Conservation (phyloP, 768 basidiomycete species). For the Collybia sordida region DNA sequence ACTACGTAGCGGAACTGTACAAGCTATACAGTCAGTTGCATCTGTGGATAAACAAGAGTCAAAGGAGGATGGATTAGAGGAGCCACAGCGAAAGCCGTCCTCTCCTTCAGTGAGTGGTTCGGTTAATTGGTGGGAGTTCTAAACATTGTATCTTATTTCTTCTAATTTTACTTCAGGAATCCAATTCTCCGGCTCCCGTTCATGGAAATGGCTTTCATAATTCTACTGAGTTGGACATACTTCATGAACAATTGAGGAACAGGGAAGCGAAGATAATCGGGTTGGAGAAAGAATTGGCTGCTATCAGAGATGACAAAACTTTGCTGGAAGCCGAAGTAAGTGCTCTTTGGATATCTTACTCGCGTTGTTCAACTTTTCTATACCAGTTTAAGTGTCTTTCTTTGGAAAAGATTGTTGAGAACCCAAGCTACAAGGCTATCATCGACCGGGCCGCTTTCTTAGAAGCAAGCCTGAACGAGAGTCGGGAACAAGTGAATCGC, state of each 20-base stretch:
- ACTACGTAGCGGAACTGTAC: conserved; percentile 52
- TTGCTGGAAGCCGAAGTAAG: conserved; percentile 46
- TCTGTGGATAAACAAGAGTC: conserved; percentile 23
- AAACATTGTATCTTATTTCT: conserved; percentile 39
- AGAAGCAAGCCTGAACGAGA: conserved; percentile 40
- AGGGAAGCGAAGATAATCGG: conserved; percentile 47
- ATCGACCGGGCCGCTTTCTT: conserved; percentile 51
- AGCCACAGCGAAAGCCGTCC: conserved; percentile 50
- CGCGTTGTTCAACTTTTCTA: conserved; percentile 1
- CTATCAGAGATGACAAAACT: conserved; percentile 44
- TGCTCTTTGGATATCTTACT: neutral
- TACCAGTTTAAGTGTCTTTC: conserved; percentile 41
- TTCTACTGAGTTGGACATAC: conserved; percentile 32
- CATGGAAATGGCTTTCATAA: conserved; percentile 38
- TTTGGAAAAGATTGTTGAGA: conserved; percentile 45
- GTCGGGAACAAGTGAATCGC: conserved; percentile 33
- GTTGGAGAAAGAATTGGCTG: conserved; percentile 44
- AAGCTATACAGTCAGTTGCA: conserved; percentile 40
- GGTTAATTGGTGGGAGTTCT: conserved; percentile 66
- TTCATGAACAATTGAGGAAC: conserved; percentile 39
- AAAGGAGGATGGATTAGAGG: conserved; percentile 42
- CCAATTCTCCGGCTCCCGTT: conserved; percentile 22
- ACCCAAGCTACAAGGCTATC: conserved; percentile 54
- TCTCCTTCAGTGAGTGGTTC: conserved; percentile 74
- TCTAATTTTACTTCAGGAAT: conserved; percentile 50